phyloP scores from a whole-genome alignment of 305 asterid genomes.

The Fraxinus paxiana region DNA sequence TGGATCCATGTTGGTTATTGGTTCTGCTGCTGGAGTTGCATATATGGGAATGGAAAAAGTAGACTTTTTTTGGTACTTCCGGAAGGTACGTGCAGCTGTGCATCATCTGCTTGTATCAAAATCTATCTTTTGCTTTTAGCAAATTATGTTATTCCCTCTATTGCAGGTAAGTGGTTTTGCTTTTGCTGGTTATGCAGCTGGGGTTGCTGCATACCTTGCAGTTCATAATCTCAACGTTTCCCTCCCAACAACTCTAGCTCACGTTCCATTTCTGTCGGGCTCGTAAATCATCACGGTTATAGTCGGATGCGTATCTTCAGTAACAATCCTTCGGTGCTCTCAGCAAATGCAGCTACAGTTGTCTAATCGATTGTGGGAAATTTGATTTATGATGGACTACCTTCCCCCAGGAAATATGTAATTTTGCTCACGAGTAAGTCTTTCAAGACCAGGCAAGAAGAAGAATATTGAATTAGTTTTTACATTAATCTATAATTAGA shows the following conservation, averaged over 20 bases:
- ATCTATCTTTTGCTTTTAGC: constrained; percentile 8
- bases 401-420: not conserved
- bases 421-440: not conserved
- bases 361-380: not conserved
- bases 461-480: not conserved
- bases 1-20: constrained; percentile 90
- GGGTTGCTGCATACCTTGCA: constrained; percentile 82
- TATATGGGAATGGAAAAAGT: constrained; percentile 97
- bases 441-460: not conserved
- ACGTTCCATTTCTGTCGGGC: constrained; percentile 65
- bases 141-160: not conserved
- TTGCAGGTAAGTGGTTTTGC: constrained; percentile 97
- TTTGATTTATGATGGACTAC: not conserved
- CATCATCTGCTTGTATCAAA: constrained; percentile 6
- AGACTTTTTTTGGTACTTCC: constrained; percentile 90
- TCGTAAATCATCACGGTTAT: constrained; percentile 30
- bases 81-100: constrained; percentile 51
- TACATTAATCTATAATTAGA: not conserved
- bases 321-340: not conserved
- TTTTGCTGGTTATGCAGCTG: constrained; percentile 96
- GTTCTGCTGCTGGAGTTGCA: constrained; percentile 98
- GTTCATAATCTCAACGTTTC: constrained; percentile 58
- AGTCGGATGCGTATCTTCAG: not conserved
- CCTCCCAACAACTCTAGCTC: constrained; percentile 72
- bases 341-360: constrained; percentile 7